Conservation (phyloP, 441 rosid genomes). For the Geranium incanum region DNA sequence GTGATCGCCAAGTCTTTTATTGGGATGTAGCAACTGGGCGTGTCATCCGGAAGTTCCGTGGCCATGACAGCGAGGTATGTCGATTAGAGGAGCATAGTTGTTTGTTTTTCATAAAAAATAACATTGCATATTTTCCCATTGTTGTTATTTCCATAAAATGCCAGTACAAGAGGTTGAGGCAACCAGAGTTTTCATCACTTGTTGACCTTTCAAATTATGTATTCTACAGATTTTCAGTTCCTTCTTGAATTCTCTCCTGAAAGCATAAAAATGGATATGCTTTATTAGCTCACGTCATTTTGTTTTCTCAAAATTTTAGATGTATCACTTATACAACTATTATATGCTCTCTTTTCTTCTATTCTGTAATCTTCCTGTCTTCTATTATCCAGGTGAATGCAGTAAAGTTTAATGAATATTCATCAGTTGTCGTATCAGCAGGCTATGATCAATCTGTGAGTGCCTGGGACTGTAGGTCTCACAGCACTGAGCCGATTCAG, state of each 20-base stretch:
- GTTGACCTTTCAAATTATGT: not conserved
- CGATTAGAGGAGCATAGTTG: not conserved
- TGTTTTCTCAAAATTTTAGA: not conserved
- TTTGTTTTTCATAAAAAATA: not conserved
- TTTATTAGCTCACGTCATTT: not conserved
- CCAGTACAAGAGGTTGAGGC: not conserved
- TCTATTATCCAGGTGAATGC: conserved; percentile 60
- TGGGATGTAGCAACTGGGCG: conserved; percentile 95
- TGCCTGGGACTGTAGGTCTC: conserved; percentile 94
- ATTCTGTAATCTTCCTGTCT: not conserved
- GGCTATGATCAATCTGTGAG: conserved; percentile 88
- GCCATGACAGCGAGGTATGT: conserved; percentile 82
- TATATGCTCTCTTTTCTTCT: not conserved
- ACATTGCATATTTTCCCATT: not conserved
- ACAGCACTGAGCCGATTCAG: conserved; percentile 90
- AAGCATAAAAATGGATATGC: not conserved
- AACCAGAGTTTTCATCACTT: not conserved
- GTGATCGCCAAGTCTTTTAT: conserved; percentile 81
- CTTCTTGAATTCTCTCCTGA: not conserved
- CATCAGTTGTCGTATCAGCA: conserved; percentile 80
- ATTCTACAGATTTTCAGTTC: not conserved
- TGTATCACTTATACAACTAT: not conserved
- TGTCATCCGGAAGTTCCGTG: conserved; percentile 84
- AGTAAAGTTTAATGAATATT: conserved; percentile 73
- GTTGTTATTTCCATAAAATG: not conserved